Base-by-base conservation (phyloP, 768 basidiomycete species). In the Pleurotus citrinopileatus region DNA sequence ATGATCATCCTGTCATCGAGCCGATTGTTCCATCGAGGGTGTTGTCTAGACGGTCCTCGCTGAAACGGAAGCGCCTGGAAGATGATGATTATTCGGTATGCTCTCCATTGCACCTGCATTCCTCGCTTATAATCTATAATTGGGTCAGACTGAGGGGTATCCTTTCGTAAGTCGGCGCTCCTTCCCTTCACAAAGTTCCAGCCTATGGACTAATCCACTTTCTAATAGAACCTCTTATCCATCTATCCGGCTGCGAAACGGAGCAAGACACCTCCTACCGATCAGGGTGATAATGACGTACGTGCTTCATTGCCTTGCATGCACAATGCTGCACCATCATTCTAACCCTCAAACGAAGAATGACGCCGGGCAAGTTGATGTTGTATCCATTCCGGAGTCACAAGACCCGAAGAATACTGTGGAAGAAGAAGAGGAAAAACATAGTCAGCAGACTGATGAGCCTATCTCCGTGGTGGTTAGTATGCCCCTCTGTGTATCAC, bases 201-300 rank as follows among this genome's bases (percentile, higher is more conserved):
- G n/a, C 19, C n/a, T 43, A 19, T 27, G 40, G 4, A 29, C 34
- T 40, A 19, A 7, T n/a, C 38, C 12, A 19, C 32, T 6, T 9
- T 17, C 17, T 17, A 22, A 7, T 55, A 80, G 78, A 79, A 80
- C 53, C 70, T 78, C n/a, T 65, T 69, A 2, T 67, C 75, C 52
- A 75, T 79, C 52, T 79, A 80, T 57, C 77, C 78, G 54, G 61
- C 66, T 3, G 64, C 63, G 52, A 68, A 67, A 57, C 57, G 74
- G 56, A 77, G 67, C 63, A 73, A 61, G 63, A 78, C 77, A 29
- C 76, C 76, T n/a, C 70, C 76, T 15, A 47, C 59, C 9, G 67
- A 72, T 53, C 59, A 58, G 32, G 63, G 60, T 12, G 53, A 60
- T 13, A 57, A 61, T 22, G 66, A 64, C 53, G 70, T 65, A 65